Evolutionary conservation across 495 filamentous ascomycete species (phyloP).

Genomic region (Saxophila tyrrhenica): DNA sequence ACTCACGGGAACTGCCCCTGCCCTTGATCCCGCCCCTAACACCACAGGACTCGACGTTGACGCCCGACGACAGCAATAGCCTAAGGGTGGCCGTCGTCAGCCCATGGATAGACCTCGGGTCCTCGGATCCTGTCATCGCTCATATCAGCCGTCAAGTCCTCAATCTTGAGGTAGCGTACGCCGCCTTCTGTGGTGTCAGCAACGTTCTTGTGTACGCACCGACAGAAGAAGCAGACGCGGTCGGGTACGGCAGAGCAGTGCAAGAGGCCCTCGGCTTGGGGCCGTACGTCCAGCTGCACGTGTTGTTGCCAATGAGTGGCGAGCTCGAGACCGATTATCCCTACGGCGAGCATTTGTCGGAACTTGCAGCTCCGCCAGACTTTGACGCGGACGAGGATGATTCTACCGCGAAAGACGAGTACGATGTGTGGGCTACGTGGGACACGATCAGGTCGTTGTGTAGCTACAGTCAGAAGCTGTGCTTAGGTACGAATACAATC

Average conservation of each 20-base stretch:
- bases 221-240: slow-evolving; percentile 37
- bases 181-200: slow-evolving; percentile 80
- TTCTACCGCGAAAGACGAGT: slow-evolving; percentile 44
- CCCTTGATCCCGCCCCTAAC: slow-evolving; percentile 53
- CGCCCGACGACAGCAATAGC: slow-evolving; percentile 57
- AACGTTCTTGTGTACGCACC: slow-evolving; percentile 77
- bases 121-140: slow-evolving; percentile 66
- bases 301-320: slow-evolving; percentile 70
- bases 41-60: slow-evolving; percentile 60
- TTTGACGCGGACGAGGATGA: slow-evolving; percentile 32
- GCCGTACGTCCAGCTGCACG: slow-evolving; percentile 64
- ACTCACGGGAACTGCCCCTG: slow-evolving; percentile 12
- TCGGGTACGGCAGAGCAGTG: slow-evolving; percentile 76
- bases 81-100: slow-evolving; percentile 63
- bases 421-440: slow-evolving; percentile 87
- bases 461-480: slow-evolving; percentile 71
- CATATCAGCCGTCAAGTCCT: slow-evolving; percentile 80
- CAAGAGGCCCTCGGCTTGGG: slow-evolving; percentile 64
- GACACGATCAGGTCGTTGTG: slow-evolving; percentile 74
- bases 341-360: slow-evolving; percentile 46
- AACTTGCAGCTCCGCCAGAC: slow-evolving; percentile 46
- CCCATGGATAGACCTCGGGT: slow-evolving; percentile 84
- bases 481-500: slow-evolving; percentile 63
- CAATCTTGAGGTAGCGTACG: slow-evolving; percentile 83
- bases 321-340: slow-evolving; percentile 41